A percentile compares a stretch with the other conserved stretches of the same genome.
These are phyloP conservation scores for Dactylellina haptotyla DNA, from an alignment of 2,329 filamentous ascomycete species.

Conservation along the genomic window DNA sequence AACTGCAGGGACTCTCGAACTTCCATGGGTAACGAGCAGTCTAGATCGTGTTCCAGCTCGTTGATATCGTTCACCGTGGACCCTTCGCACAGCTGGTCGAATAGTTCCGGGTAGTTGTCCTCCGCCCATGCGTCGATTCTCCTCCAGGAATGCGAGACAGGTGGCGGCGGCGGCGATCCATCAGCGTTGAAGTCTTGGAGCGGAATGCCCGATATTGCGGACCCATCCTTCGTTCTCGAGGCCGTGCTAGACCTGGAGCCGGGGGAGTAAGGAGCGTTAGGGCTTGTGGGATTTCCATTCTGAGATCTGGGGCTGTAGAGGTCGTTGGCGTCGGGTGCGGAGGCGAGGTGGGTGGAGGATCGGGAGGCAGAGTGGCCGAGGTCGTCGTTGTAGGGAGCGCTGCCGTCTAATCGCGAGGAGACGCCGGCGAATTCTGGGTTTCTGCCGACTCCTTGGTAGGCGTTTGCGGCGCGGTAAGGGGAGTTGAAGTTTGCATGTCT, in stretches of 20 bases:
- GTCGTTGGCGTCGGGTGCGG: constrained; percentile 67
- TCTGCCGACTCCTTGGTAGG: constrained; percentile 73
- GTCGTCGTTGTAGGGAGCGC: constrained; percentile 77
- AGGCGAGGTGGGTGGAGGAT: constrained; percentile 69
- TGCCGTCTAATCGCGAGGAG: constrained; percentile 71
- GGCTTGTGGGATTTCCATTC: constrained; percentile 61
- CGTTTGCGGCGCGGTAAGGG: constrained; percentile 72
- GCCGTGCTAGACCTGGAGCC: constrained; percentile 84
- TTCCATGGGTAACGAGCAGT: constrained; percentile 92
- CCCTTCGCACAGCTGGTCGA: constrained; percentile 90
- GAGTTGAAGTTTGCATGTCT: constrained; percentile 93
- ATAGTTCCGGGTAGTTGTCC: constrained; percentile 93
- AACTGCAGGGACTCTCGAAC: constrained; percentile 88
- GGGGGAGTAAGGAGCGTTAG: constrained; percentile 82
- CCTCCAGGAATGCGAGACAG: constrained; percentile 87
- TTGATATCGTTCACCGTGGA: constrained; percentile 95
- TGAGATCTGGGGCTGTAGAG: constrained; percentile 66
- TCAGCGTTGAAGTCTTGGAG: constrained; percentile 92
- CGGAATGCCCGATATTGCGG: constrained; percentile 74
- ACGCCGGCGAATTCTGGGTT: constrained; percentile 86
- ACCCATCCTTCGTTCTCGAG: constrained; percentile 72
- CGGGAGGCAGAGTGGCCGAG: constrained; percentile 72
- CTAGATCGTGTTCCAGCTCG: constrained; percentile 93
- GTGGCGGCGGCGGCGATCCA: constrained; percentile 87
- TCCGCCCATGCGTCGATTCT: constrained; percentile 95